Evolutionary conservation across 2,329 filamentous ascomycete genomes (phyloP).

Genomic region (Penicillium glabrum): DNA sequence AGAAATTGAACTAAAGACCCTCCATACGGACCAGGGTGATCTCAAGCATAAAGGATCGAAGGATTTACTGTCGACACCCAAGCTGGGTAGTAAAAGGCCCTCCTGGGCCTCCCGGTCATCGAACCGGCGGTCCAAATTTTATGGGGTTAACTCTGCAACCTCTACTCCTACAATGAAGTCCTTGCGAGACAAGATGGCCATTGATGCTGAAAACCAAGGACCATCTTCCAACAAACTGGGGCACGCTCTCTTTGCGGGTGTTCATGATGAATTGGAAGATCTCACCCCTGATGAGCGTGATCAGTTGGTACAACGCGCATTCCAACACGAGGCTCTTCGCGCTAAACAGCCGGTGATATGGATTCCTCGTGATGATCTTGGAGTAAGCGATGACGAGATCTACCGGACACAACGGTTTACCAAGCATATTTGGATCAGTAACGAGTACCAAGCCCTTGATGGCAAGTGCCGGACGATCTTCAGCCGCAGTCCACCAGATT

Average conservation of each 20-base stretch:
- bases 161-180: constrained; percentile 33
- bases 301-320: constrained; percentile 78
- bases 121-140: constrained; percentile 43
- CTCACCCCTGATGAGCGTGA: constrained; percentile 88
- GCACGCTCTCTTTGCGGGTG: constrained; percentile 79
- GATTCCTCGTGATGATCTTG: constrained; percentile 88
- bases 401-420: constrained; percentile 72
- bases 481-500: constrained; percentile 81
- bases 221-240: constrained; percentile 60
- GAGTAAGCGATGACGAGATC: constrained; percentile 90
- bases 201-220: constrained; percentile 70
- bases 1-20: constrained; percentile 49
- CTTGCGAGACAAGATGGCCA: constrained; percentile 37
- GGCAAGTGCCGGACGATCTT: constrained; percentile 81
- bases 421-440: constrained; percentile 85
- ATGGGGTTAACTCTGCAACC: constrained; percentile 34
- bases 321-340: constrained; percentile 84
- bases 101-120: constrained; percentile 48
- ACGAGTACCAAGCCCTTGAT: constrained; percentile 86
- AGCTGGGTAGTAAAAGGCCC: constrained; percentile 27
- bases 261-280: constrained; percentile 92
- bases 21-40: constrained; percentile 28
- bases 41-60: constrained; percentile 14
- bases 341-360: constrained; percentile 85
- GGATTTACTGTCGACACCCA: constrained; percentile 18